Evolutionary conservation across 352 stramenopile species (phyloP).

Genomic region (Phytophthora nicotianae): DNA sequence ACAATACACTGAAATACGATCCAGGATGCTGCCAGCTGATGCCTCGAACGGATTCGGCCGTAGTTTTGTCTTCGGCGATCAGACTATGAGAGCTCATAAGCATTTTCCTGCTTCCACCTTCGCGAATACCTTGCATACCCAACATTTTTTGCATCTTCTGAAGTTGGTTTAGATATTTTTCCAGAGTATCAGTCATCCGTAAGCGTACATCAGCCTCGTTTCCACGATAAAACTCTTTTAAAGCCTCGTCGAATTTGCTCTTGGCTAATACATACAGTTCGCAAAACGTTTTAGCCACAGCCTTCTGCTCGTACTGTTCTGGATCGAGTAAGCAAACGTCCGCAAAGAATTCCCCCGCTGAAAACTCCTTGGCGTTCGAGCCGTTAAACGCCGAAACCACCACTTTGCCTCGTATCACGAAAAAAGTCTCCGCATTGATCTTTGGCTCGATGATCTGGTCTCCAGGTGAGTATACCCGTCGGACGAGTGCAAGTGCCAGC

Average conservation of each 20-base stretch:
- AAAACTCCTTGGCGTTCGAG: slow-evolving; percentile 48
- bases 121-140: slow-evolving; percentile 38
- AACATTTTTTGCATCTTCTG: slow-evolving; percentile 80
- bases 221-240: slow-evolving; percentile 62
- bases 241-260: slow-evolving; percentile 56
- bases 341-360: slow-evolving; percentile 64
- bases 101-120: slow-evolving; percentile 8
- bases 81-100: slow-evolving; percentile 16
- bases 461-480: slow-evolving; percentile 57
- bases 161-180: slow-evolving; percentile 66
- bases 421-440: slow-evolving; percentile 73
- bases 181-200: slow-evolving; percentile 52
- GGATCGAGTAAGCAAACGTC: slow-evolving; percentile 58
- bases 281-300: slow-evolving; percentile 78
- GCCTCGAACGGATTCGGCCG: neutral
- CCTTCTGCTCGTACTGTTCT: slow-evolving; percentile 68
- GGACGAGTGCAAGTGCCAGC: slow-evolving; percentile 52
- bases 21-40: slow-evolving; percentile 46
- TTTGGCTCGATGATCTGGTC: slow-evolving; percentile 77
- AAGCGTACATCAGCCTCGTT: slow-evolving; percentile 26
- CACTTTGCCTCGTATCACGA: slow-evolving; percentile 67
- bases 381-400: slow-evolving; percentile 51
- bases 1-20: slow-evolving; percentile 52
- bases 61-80: neutral
- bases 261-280: slow-evolving; percentile 80